Conservation (phyloP, 1,284 basidiomycete genomes). For the Salmacisia buchloeana region DNA sequence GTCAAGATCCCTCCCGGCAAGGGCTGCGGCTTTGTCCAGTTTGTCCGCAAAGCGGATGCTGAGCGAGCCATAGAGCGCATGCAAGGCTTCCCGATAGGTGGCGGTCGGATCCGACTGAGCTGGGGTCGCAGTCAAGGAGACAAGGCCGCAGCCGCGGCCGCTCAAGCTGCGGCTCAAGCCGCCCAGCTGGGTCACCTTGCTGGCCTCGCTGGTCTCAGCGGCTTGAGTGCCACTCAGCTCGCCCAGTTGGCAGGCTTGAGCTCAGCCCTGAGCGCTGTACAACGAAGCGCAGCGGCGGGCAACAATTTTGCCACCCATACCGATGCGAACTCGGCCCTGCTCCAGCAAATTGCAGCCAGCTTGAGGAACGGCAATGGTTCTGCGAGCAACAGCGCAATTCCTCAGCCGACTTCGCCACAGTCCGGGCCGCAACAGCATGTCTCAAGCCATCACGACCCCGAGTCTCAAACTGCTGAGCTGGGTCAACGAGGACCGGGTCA, state of each 20-base stretch:
- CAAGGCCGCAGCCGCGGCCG: constrained; percentile 47
- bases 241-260: constrained; percentile 33
- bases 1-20: constrained; percentile 93
- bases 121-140: constrained; percentile 66
- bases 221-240: constrained; percentile 29
- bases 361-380: constrained; percentile 14
- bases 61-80: constrained; percentile 88
- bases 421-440: constrained; percentile 10
- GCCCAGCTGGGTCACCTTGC: constrained; percentile 37
- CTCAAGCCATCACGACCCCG: neutral
- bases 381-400: constrained; percentile 10
- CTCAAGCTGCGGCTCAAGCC: constrained; percentile 34
- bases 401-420: constrained; percentile 12
- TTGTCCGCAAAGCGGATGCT: constrained; percentile 81
- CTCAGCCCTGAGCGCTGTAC: constrained; percentile 28
- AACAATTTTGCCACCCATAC: constrained; percentile 8
- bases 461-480: neutral
- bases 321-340: constrained; percentile 27
- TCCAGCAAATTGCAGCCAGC: constrained; percentile 25
- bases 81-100: constrained; percentile 90
- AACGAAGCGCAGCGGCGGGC: constrained; percentile 10
- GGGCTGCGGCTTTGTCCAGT: constrained; percentile 92
- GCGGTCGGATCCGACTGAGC: constrained; percentile 72
- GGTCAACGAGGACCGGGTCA: neutral
- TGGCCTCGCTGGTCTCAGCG: constrained; percentile 32